These are phyloP conservation scores for Jacaranda copaia DNA, from an alignment of 257 asterid genomes.

Conservation along the genomic window DNA sequence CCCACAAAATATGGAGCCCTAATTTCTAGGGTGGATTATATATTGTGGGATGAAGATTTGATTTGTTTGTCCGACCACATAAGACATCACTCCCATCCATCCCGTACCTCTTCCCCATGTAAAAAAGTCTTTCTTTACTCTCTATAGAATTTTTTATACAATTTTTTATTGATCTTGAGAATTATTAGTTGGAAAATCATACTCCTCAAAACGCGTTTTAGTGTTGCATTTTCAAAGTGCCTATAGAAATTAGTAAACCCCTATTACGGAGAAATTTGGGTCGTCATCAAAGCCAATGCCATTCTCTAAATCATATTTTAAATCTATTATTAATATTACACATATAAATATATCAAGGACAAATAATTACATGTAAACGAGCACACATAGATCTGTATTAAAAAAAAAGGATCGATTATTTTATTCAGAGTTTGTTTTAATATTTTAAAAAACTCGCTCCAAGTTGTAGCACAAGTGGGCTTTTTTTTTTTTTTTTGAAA, in stretches of 20 bases:
- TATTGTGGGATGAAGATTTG: conserved; percentile 31
- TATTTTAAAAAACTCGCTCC: conserved; percentile 7
- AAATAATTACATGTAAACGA: not conserved
- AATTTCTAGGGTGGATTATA: conserved; percentile 28
- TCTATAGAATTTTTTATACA: not conserved
- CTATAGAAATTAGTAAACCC: conserved; percentile 47
- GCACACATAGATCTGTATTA: not conserved
- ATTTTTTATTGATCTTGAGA: conserved; percentile 38
- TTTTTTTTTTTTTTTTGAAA: no score
- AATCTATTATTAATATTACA: not conserved
- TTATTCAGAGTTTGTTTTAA: not conserved
- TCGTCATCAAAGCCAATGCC: conserved; percentile 40
- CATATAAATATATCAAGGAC: no score
- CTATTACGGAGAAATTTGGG: conserved; percentile 44
- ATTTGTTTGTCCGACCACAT: conserved; percentile 63
- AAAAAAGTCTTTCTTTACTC: conserved; percentile 8
- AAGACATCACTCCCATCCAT: conserved; percentile 63
- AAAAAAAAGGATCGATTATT: not conserved
- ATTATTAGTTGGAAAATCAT: conserved; percentile 52
- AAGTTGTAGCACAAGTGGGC: conserved; percentile 33
- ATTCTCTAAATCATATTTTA: conserved; percentile 17
- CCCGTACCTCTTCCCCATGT: conserved; percentile 48
- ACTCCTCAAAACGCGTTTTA: conserved; percentile 67
- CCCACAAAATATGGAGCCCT: conserved; percentile 36
- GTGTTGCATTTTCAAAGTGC: conserved; percentile 61